Percentiles rank a stretch among this genome's conserved stretches.
phyloP scores from a whole-genome alignment of 495 filamentous ascomycete species.

The Cladorrhinum samala region DNA sequence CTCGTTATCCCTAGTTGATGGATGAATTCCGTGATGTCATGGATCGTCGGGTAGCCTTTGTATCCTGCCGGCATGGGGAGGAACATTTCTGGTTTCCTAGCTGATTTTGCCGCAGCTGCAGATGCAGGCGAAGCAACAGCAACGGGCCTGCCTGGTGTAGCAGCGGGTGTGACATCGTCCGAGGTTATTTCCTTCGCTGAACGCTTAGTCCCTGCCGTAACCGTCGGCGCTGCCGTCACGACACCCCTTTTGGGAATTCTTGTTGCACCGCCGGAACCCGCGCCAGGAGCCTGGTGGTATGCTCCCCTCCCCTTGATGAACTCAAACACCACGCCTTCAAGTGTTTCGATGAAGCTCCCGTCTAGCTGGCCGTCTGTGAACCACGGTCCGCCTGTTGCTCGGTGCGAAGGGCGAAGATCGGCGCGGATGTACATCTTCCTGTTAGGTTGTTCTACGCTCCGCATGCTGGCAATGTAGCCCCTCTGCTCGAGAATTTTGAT shows the following conservation, averaged over 20 bases:
- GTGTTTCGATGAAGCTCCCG: conserved; percentile 69
- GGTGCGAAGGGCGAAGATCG: conserved; percentile 69
- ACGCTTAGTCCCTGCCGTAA: conserved; percentile 36
- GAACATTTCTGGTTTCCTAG: conserved; percentile 16
- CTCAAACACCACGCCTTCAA: conserved; percentile 61
- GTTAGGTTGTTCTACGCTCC: conserved; percentile 56
- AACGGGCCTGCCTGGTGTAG: conserved; percentile 1
- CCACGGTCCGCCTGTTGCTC: conserved; percentile 89
- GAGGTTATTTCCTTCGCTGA: conserved; percentile 39
- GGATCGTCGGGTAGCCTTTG: conserved; percentile 66
- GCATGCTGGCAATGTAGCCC: conserved; percentile 51
- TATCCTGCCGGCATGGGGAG: conserved; percentile 66
- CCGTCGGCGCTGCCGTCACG: conserved; percentile 29
- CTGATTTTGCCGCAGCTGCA: conserved; percentile 23
- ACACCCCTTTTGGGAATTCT: conserved; percentile 39
- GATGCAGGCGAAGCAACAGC: conserved; percentile 25
- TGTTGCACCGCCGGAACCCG: conserved; percentile 10
- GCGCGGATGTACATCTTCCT: conserved; percentile 82
- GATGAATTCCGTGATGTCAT: conserved; percentile 65
- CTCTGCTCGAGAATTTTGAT: conserved; percentile 70
- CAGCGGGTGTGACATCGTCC: conserved; percentile 23
- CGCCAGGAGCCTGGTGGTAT: conserved; percentile 38
- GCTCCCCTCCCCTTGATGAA: conserved; percentile 66
- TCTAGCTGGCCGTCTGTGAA: conserved; percentile 78
- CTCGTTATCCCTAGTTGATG: conserved; percentile 57